Percentiles rank a stretch among this genome's conserved stretches.
Conservation (phyloP, 768 basidiomycete genomes). For the Lactifluus echinatus region DNA sequence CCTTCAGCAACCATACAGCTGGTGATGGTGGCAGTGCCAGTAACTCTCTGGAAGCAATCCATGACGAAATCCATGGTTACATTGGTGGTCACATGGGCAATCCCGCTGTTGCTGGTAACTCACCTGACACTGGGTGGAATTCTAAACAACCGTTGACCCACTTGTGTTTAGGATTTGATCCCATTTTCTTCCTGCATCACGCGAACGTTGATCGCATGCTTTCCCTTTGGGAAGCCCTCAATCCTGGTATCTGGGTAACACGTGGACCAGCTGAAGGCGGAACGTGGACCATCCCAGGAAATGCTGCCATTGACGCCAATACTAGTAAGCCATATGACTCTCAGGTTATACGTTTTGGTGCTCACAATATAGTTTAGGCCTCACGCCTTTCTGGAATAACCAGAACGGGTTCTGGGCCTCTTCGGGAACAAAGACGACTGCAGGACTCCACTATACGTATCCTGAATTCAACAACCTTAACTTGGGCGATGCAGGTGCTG, state of each 20-base stretch:
- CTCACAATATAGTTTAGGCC: too few relatives aligned
- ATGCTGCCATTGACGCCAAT: neutral
- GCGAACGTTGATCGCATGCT: conserved; percentile 44
- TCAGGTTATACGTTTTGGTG: too few relatives aligned
- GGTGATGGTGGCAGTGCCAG: conserved; percentile 32
- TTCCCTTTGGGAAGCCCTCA: conserved; percentile 41
- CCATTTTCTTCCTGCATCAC: conserved; percentile 49
- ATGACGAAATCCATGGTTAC: conserved; percentile 36
- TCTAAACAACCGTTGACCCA: neutral
- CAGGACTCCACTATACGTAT: too few relatives aligned
- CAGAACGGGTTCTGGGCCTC: too few relatives aligned
- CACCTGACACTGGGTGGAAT: too few relatives aligned
- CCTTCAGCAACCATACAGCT: conserved; percentile 39
- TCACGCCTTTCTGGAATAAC: too few relatives aligned
- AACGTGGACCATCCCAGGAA: conserved; percentile 12
- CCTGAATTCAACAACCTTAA: too few relatives aligned
- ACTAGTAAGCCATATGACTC: conserved; percentile 6
- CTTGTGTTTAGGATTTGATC: conserved; percentile 38
- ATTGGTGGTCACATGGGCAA: conserved; percentile 23
- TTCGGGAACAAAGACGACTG: too few relatives aligned
- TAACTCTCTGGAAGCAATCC: conserved; percentile 44
- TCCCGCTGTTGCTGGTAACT: conserved; percentile 28
- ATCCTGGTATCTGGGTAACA: conserved; percentile 35
- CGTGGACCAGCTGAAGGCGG: conserved; percentile 14
- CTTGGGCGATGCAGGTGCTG: too few relatives aligned